phyloP scores from a whole-genome alignment of 2,329 filamentous ascomycete genomes.

The Xylaria arbuscula region DNA sequence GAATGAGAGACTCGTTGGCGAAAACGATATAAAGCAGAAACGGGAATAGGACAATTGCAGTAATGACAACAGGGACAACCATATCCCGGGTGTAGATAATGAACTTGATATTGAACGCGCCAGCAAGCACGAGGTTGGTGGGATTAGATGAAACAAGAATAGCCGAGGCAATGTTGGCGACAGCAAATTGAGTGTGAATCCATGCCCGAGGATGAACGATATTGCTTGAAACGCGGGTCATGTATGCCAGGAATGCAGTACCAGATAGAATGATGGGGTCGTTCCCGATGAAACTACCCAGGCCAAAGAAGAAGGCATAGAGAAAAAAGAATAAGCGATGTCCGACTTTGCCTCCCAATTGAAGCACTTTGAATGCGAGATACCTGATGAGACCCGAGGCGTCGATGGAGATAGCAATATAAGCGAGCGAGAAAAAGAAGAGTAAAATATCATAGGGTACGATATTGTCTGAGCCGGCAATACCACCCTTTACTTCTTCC shows the following conservation, averaged over 20 bases:
- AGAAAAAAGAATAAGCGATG: slow-evolving; percentile 77
- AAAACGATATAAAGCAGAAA: slow-evolving; percentile 78
- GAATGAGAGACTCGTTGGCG: slow-evolving; percentile 71
- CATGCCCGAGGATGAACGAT: slow-evolving; percentile 77
- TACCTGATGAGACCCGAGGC: slow-evolving; percentile 78
- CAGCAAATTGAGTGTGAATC: slow-evolving; percentile 77
- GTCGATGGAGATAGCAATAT: slow-evolving; percentile 82
- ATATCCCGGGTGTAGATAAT: slow-evolving; percentile 81
- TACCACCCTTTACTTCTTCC: slow-evolving; percentile 75
- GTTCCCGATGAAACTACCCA: slow-evolving; percentile 78
- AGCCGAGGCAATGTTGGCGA: slow-evolving; percentile 79
- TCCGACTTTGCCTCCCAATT: slow-evolving; percentile 74
- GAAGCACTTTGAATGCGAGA: slow-evolving; percentile 75
- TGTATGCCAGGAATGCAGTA: slow-evolving; percentile 79
- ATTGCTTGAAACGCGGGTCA: slow-evolving; percentile 79
- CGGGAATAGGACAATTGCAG: slow-evolving; percentile 74
- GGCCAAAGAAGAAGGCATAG: slow-evolving; percentile 75
- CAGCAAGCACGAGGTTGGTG: slow-evolving; percentile 78
- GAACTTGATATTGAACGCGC: slow-evolving; percentile 77
- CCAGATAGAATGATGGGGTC: slow-evolving; percentile 80
- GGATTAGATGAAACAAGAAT: slow-evolving; percentile 83
- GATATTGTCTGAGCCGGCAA: slow-evolving; percentile 73
- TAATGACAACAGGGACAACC: slow-evolving; percentile 77
- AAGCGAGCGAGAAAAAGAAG: slow-evolving; percentile 79
- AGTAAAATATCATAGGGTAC: slow-evolving; percentile 77